phyloP scores from a whole-genome alignment of 306 rosid genomes.

The Lotus japonicus region DNA sequence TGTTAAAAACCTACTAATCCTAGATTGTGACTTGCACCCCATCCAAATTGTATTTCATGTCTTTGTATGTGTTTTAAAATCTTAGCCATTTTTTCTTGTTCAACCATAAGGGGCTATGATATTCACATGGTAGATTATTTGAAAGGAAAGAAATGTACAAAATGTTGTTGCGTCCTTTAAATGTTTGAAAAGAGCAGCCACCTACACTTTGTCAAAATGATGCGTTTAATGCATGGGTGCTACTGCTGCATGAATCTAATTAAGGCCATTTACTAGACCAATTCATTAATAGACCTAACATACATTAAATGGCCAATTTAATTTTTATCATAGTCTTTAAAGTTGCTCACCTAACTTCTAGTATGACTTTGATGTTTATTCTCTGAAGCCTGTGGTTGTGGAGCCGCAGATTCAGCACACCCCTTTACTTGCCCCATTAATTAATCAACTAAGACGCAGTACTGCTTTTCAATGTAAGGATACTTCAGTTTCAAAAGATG shows the following conservation, averaged over 20 bases:
- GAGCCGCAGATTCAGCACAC: slow-evolving; percentile 21
- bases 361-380: slow-evolving; percentile 44
- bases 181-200: slow-evolving; percentile 80
- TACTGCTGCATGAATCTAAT: slow-evolving; percentile 62
- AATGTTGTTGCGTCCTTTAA: slow-evolving; percentile 48
- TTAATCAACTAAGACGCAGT: slow-evolving; percentile 26
- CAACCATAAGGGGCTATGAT: not conserved
- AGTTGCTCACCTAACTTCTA: slow-evolving; percentile 61
- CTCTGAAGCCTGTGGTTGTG: slow-evolving; percentile 24
- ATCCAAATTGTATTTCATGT: slow-evolving; percentile 14
- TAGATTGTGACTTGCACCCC: slow-evolving; percentile 22
- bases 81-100: not conserved
- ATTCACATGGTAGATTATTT: slow-evolving; percentile 31
- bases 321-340: slow-evolving; percentile 47
- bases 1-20: slow-evolving; percentile 7
- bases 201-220: slow-evolving; percentile 58
- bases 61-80: slow-evolving; percentile 4
- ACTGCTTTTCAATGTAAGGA: too few species aligned
- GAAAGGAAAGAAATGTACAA: slow-evolving; percentile 28
- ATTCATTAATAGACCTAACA: slow-evolving; percentile 76
- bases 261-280: slow-evolving; percentile 62
- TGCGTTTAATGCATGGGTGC: slow-evolving; percentile 45
- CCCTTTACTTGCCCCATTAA: slow-evolving; percentile 25
- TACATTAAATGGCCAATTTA: slow-evolving; percentile 61
- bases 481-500: too few species aligned